Conservation (phyloP, 352 stramenopile genomes). For the Pythium oligandrum region DNA sequence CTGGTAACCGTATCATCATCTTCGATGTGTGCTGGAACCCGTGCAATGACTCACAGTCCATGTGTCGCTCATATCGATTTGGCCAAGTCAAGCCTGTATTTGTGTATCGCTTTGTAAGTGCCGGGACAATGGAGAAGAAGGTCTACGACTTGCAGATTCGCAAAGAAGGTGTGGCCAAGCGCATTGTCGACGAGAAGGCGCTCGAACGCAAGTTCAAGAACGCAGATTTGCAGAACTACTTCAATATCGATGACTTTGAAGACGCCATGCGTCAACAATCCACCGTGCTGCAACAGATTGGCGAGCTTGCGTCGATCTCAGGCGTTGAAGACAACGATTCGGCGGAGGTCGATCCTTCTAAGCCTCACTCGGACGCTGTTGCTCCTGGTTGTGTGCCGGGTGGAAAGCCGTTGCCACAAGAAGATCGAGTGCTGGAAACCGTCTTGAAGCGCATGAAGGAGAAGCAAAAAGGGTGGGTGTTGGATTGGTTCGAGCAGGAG, state of each 20-base stretch:
- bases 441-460: slow-evolving; percentile 31
- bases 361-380: slow-evolving; percentile 1
- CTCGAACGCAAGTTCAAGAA: slow-evolving; percentile 81
- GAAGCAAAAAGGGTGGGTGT: slow-evolving; percentile 36
- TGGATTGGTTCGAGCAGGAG: slow-evolving; percentile 87
- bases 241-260: slow-evolving; percentile 80
- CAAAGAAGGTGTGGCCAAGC: slow-evolving; percentile 86
- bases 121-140: slow-evolving; percentile 92
- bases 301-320: neutral
- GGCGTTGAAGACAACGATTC: no score
- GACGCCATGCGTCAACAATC: slow-evolving; percentile 46
- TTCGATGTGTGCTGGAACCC: slow-evolving; percentile 92
- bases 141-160: slow-evolving; percentile 89
- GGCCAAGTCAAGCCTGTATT: slow-evolving; percentile 90
- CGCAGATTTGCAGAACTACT: slow-evolving; percentile 81
- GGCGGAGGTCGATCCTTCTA: no score
- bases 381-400: slow-evolving; percentile 13
- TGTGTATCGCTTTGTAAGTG: slow-evolving; percentile 90
- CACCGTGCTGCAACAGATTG: slow-evolving; percentile 6
- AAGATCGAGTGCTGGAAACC: slow-evolving; percentile 45
- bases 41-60: slow-evolving; percentile 89
- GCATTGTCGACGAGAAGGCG: slow-evolving; percentile 86
- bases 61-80: slow-evolving; percentile 92
- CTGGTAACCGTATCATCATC: slow-evolving; percentile 87
- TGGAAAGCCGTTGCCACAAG: slow-evolving; percentile 18